Percentiles rank a stretch among this genome's conserved stretches.
These are phyloP conservation scores for Tetracladium marchalianum DNA, from an alignment of 495 filamentous ascomycete species.

Conservation along the genomic window DNA sequence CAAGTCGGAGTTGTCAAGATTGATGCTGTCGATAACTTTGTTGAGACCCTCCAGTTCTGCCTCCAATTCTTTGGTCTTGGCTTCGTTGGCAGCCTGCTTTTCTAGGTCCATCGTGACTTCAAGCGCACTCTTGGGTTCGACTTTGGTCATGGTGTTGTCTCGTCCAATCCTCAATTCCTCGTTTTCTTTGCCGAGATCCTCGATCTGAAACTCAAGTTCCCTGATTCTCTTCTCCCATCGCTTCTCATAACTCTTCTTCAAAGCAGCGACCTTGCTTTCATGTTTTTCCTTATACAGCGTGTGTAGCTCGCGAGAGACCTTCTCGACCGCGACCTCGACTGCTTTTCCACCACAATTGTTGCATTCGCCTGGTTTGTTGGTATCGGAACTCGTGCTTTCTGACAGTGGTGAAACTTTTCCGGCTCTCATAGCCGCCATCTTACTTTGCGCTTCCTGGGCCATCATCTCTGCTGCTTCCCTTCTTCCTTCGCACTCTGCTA, in stretches of 20 bases:
- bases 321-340: conserved; percentile 84
- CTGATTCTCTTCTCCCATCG: conserved; percentile 78
- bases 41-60: conserved; percentile 62
- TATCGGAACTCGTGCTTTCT: not conserved
- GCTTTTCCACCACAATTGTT: conserved; percentile 28
- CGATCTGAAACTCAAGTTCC: conserved; percentile 62
- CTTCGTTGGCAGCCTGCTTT: conserved; percentile 37
- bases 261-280: conserved; percentile 82
- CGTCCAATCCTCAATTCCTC: conserved; percentile 57
- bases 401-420: conserved; percentile 19
- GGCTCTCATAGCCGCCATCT: conserved; percentile 55
- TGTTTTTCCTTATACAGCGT: conserved; percentile 94
- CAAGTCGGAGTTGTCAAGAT: conserved; percentile 54
- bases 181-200: conserved; percentile 57
- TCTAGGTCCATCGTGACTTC: conserved; percentile 37
- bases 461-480: conserved; percentile 54
- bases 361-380: conserved; percentile 22
- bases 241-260: conserved; percentile 90
- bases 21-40: conserved; percentile 54
- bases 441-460: conserved; percentile 62
- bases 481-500: conserved; percentile 65
- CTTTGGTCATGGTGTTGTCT: conserved; percentile 53
- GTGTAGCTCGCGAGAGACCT: conserved; percentile 82
- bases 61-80: conserved; percentile 46
- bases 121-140: conserved; percentile 36